Evolutionary conservation across 2,329 filamentous ascomycete species (phyloP).

Genomic region (Trichoderma polysporum): DNA sequence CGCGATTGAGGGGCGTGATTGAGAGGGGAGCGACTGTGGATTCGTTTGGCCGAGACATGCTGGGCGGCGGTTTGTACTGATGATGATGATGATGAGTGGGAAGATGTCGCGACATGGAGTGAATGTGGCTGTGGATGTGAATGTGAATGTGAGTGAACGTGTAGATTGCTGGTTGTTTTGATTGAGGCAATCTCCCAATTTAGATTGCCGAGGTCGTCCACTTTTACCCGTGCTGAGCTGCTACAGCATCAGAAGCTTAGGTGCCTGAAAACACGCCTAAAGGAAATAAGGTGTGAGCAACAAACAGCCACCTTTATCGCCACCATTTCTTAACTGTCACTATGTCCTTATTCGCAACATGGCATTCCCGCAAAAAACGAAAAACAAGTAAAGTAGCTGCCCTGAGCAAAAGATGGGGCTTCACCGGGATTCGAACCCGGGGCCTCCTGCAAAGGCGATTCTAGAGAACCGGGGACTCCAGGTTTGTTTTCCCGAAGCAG

Average conservation of each 20-base stretch:
- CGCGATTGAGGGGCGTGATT: conserved; percentile 28
- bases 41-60: neutral
- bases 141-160: too few species aligned
- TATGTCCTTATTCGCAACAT: neutral
- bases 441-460: conserved; percentile 27
- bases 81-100: neutral
- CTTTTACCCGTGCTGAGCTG: conserved; percentile 9
- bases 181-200: neutral
- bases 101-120: neutral
- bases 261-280: neutral
- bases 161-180: too few species aligned
- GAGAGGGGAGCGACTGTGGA: conserved; percentile 4
- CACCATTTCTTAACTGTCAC: neutral
- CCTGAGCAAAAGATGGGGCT: conserved; percentile 21
- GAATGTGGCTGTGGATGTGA: neutral
- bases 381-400: neutral
- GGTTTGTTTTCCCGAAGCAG: conserved; percentile 19
- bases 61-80: neutral
- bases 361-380: neutral
- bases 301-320: neutral
- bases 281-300: neutral
- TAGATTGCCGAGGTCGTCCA: conserved; percentile 11
- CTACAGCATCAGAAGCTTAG: neutral
- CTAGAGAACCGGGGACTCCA: conserved; percentile 23
- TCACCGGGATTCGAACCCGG: conserved; percentile 27